Evolutionary conservation across 2,329 filamentous ascomycete species (phyloP).

Genomic region (Fusarium austroafricanum): DNA sequence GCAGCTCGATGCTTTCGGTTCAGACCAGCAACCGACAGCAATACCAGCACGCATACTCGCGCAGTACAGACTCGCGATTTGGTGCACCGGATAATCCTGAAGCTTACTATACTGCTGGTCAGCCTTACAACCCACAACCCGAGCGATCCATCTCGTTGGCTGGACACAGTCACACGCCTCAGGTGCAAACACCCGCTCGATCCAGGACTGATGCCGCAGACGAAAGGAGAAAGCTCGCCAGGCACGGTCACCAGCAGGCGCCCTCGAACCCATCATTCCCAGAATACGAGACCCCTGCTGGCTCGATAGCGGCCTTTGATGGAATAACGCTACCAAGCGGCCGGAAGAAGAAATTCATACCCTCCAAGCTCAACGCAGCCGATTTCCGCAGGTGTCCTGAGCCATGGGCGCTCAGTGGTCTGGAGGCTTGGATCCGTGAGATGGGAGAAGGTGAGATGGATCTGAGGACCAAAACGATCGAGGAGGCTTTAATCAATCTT

Average conservation of each 20-base stretch:
- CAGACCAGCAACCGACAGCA: conserved; percentile 56
- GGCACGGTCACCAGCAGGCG: conserved; percentile 61
- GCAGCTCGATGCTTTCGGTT: conserved; percentile 62
- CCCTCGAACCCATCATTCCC: conserved; percentile 64
- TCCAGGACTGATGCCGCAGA: conserved; percentile 95
- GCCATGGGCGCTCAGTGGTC: conserved; percentile 92
- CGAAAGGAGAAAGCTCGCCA: conserved; percentile 67
- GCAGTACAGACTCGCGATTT: conserved; percentile 59
- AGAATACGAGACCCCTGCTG: conserved; percentile 67
- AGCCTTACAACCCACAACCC: conserved; percentile 58
- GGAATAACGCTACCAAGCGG: conserved; percentile 84
- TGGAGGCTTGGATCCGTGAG: conserved; percentile 86
- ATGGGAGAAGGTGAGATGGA: conserved; percentile 94
- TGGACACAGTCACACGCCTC: conserved; percentile 83
- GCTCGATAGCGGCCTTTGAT: conserved; percentile 75
- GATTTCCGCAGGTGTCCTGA: conserved; percentile 89
- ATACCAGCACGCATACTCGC: conserved; percentile 62
- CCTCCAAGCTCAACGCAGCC: conserved; percentile 80
- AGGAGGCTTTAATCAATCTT: conserved; percentile 86
- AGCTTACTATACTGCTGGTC: conserved; percentile 57
- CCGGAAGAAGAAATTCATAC: conserved; percentile 84
- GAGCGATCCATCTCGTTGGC: conserved; percentile 85
- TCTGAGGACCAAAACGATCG: conserved; percentile 83
- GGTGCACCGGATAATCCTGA: conserved; percentile 60
- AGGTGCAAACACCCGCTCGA: conserved; percentile 82